A percentile compares a stretch with the other conserved stretches of the same genome.
phyloP scores from a whole-genome alignment of 2,329 filamentous ascomycete genomes.

The Tympanopsis confertula region DNA sequence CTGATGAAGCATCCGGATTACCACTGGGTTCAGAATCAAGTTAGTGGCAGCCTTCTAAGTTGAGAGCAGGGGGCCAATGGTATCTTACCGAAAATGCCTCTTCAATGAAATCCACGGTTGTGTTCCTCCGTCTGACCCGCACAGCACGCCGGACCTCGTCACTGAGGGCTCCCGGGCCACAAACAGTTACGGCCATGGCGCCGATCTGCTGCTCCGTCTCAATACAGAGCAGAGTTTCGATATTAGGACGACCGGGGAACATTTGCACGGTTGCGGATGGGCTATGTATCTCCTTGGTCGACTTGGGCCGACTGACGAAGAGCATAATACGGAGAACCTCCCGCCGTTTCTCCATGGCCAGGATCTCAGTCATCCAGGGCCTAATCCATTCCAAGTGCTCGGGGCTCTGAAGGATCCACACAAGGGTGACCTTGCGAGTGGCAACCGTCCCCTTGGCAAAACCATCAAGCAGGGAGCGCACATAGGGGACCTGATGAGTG shows the following conservation, averaged over 20 bases:
- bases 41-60: too few species aligned
- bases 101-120: conserved; percentile 67
- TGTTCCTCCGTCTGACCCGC: conserved; percentile 48
- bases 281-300: conserved; percentile 71
- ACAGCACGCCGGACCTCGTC: conserved; percentile 65
- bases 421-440: conserved; percentile 59
- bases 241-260: conserved; percentile 70
- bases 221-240: conserved; percentile 58
- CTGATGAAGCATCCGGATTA: too few species aligned
- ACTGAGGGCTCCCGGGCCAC: conserved; percentile 61
- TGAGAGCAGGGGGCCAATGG: too few species aligned
- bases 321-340: conserved; percentile 68
- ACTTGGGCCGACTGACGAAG: conserved; percentile 64
- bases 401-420: conserved; percentile 70
- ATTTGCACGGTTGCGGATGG: conserved; percentile 70
- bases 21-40: too few species aligned
- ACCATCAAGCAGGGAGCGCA: conserved; percentile 60
- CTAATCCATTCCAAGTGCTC: conserved; percentile 77
- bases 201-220: conserved; percentile 68
- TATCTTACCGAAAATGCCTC: conserved; percentile 68
- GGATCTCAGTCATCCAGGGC: conserved; percentile 72
- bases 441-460: conserved; percentile 59
- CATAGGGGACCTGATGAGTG: conserved; percentile 66
- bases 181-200: conserved; percentile 63
- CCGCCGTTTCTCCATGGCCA: conserved; percentile 62